phyloP scores from a whole-genome alignment of 192 early-diverging fungal genomes.

The Mortierella claussenii region DNA sequence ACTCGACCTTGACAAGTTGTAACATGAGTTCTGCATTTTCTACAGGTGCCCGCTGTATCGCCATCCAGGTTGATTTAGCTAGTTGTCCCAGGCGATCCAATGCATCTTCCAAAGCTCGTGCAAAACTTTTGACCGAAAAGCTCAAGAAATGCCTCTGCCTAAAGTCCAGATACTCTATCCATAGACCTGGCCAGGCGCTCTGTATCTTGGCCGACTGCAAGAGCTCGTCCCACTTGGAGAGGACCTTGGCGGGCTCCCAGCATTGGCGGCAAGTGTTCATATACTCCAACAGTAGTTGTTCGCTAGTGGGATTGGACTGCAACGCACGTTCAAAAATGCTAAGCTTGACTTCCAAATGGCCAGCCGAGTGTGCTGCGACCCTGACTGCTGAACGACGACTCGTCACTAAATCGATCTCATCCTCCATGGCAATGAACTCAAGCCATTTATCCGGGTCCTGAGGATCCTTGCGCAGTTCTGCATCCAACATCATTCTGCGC shows the following conservation, averaged over 20 bases:
- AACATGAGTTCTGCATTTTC: conserved; percentile 3
- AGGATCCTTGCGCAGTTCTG: conserved; percentile 48
- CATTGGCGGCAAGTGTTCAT: conserved; percentile 57
- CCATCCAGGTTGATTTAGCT: conserved; percentile 12
- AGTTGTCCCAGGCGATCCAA: conserved; percentile 43
- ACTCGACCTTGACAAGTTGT: conserved; percentile 54
- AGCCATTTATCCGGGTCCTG: conserved; percentile 59
- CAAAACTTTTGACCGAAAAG: conserved; percentile 60
- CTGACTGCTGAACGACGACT: conserved; percentile 13
- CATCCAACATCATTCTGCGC: conserved; percentile 43
- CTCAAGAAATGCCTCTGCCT: conserved; percentile 65
- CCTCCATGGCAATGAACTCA: conserved; percentile 64
- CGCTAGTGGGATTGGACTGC: conserved; percentile 58
- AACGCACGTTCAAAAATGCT: conserved; percentile 68
- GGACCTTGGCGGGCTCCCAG: conserved; percentile 57
- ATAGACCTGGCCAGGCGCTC: conserved; percentile 55
- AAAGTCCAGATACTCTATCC: conserved; percentile 68
- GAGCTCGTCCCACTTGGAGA: conserved; percentile 65
- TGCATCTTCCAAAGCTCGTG: conserved; percentile 58
- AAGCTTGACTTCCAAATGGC: conserved; percentile 61
- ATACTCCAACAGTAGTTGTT: conserved; percentile 56
- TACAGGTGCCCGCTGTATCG: not conserved
- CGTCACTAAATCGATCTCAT: conserved; percentile 48
- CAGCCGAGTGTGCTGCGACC: conserved; percentile 38
- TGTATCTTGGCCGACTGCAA: conserved; percentile 30